These are phyloP conservation scores for Backusella psychrophila DNA, from an alignment of 192 early-diverging fungal genomes.

Conservation along the genomic window DNA sequence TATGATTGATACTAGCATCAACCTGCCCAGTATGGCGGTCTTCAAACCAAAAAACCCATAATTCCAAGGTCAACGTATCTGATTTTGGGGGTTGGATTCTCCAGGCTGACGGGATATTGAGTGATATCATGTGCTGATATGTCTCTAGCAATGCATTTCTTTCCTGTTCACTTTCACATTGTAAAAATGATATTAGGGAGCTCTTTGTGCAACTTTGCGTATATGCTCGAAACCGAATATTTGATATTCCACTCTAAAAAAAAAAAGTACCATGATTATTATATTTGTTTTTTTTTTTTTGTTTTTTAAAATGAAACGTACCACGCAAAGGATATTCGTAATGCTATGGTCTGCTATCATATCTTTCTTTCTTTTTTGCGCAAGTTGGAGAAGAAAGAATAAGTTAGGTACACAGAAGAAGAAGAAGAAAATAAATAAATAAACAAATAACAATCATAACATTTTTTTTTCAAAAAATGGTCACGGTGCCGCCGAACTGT, in stretches of 20 bases:
- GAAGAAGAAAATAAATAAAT: no score
- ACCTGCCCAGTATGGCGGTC: conserved; percentile 20
- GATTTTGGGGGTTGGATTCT: neutral
- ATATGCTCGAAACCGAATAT: conserved; percentile 17
- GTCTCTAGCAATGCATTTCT: neutral
- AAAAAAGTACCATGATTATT: neutral
- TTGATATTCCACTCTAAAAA: conserved; percentile 13
- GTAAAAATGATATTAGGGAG: neutral
- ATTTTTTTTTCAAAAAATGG: no score
- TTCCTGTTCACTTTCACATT: neutral
- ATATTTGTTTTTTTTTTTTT: neutral
- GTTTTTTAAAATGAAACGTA: neutral
- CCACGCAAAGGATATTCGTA: neutral
- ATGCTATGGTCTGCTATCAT: neutral
- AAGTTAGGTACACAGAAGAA: no score
- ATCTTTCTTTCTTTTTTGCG: neutral
- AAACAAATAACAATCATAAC: no score
- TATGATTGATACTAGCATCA: conserved; percentile 8
- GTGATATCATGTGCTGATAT: neutral
- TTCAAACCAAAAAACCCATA: conserved; percentile 34
- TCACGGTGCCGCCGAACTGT: no score
- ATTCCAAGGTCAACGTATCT: conserved; percentile 1
- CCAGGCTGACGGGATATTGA: conserved; percentile 10
- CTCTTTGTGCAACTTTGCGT: neutral
- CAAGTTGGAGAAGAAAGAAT: no score